These are phyloP conservation scores for Aspergillus conjunctus DNA, from an alignment of 495 filamentous ascomycete genomes.

Conservation along the genomic window DNA sequence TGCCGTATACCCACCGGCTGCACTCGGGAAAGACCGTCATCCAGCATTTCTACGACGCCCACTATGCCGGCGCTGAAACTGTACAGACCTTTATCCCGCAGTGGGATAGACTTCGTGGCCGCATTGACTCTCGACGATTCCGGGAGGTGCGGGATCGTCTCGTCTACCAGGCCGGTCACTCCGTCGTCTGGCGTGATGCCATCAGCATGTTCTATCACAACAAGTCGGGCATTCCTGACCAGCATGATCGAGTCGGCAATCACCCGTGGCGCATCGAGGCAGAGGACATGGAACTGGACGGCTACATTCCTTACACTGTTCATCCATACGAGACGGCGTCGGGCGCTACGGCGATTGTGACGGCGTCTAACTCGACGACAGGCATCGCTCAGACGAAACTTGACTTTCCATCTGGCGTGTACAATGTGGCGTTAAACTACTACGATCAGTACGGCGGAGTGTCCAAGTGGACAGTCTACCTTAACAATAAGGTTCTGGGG, in stretches of 20 bases:
- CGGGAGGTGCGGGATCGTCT: slow-evolving; percentile 57
- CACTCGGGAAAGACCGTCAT: slow-evolving; percentile 70
- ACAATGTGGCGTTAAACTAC: slow-evolving; percentile 67
- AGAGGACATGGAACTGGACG: slow-evolving; percentile 59
- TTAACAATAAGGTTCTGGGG: slow-evolving; percentile 55
- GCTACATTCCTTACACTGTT: slow-evolving; percentile 53
- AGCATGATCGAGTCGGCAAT: slow-evolving; percentile 53
- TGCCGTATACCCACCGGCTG: slow-evolving; percentile 65
- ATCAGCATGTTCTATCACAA: slow-evolving; percentile 62
- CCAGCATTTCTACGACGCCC: slow-evolving; percentile 74
- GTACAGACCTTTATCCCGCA: slow-evolving; percentile 57
- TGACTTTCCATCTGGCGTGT: slow-evolving; percentile 52
- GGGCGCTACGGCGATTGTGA: slow-evolving; percentile 48
- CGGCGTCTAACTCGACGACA: slow-evolving; percentile 47
- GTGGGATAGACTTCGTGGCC: slow-evolving; percentile 57
- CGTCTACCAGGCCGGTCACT: slow-evolving; percentile 67
- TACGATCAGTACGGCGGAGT: slow-evolving; percentile 61
- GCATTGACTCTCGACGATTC: slow-evolving; percentile 50
- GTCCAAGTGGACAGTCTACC: slow-evolving; percentile 52
- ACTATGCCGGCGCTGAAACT: slow-evolving; percentile 62
- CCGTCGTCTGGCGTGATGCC: slow-evolving; percentile 68
- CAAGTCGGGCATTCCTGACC: slow-evolving; percentile 59
- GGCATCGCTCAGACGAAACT: slow-evolving; percentile 54
- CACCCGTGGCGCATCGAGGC: slow-evolving; percentile 67
- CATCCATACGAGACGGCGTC: slow-evolving; percentile 59